Base-by-base conservation (phyloP, 257 asterid genomes). In the Solanum phureja region DNA sequence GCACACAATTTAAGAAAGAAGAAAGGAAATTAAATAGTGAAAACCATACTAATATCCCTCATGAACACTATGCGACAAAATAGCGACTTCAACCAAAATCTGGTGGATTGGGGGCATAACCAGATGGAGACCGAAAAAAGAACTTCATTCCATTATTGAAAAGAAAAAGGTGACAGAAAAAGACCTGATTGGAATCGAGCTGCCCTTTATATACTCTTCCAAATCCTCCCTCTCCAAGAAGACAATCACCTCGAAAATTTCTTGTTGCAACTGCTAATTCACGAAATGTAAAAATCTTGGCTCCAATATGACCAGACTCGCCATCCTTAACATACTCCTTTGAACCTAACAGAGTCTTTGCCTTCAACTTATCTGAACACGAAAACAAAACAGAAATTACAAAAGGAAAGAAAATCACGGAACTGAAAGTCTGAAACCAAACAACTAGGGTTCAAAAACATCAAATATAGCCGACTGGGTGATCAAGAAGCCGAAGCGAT, bases 201-300 rank as follows among this genome's bases (percentile, higher is more conserved):
- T 88, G 92, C 66, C 98, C 99, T 93, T 93, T 95, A 72, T 97
- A 97, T 46, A 97, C 99, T 90, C 97, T 92, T 69, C 99, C 99
- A 73, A 97, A 97, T 62, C 99, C 99, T 86, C 99, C 99, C 91
- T 95, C 98, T 62, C 99, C 99, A 75, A 97, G 89, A 34, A 94
- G 94, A 88, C 92, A 93, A 69, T 93, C 97, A 29, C 93, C 90
- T 11, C 95, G 94, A 83, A 97, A 97, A 73, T 97, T 94, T 86
- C 91, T 90, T 3, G 98, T 93, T 40, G 99, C 99, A 69, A 92
- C 94, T 14, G 98, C 98, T 91, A 97, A 92, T 89, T 95, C 98
- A 5, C 93, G 94, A 88, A 93, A 97, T 52, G 95, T 86, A 88
- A 95, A 97, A 71, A 95, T 95, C 96, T 90, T 97, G 86, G 95